Evolutionary conservation across 257 asterid genomes (phyloP).

Genomic region (Gardenia jasminoides): DNA sequence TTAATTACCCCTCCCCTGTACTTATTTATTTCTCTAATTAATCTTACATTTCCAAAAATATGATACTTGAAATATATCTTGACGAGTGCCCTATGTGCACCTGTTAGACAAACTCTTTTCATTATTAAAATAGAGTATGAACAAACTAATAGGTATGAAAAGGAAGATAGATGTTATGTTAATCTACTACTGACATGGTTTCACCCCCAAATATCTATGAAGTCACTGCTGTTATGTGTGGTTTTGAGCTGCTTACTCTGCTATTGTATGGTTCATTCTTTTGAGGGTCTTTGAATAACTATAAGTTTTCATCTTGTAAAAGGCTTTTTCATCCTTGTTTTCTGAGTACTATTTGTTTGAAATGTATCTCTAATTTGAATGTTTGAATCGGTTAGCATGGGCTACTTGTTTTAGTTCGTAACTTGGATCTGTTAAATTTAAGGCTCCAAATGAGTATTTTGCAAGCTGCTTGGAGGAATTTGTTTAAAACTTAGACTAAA

Average conservation of each 20-base stretch:
- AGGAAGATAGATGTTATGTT: background rate
- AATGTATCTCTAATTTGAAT: too few relatives aligned
- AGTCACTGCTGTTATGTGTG: background rate
- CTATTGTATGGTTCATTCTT: too few relatives aligned
- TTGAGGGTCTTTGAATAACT: background rate
- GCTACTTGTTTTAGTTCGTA: background rate
- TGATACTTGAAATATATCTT: too few relatives aligned
- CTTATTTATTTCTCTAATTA: too few relatives aligned
- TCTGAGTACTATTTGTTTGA: background rate
- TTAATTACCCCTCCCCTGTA: too few relatives aligned
- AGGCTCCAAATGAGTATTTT: background rate
- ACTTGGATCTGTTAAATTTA: background rate
- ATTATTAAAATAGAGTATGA: background rate
- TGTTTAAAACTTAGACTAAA: too few relatives aligned
- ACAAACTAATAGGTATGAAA: background rate
- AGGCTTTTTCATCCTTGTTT: background rate
- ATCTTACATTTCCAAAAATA: too few relatives aligned
- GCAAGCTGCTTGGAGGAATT: background rate
- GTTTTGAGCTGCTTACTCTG: background rate
- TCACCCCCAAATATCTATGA: background rate
- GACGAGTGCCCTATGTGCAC: too few relatives aligned
- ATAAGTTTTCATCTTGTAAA: too few relatives aligned
- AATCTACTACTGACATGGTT: background rate
- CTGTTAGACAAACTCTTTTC: too few relatives aligned
- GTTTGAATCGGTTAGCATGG: too few relatives aligned